Evolutionary conservation across 2,329 filamentous ascomycete species (phyloP).

Genomic region (Pseudovirgaria hyperparasitica): DNA sequence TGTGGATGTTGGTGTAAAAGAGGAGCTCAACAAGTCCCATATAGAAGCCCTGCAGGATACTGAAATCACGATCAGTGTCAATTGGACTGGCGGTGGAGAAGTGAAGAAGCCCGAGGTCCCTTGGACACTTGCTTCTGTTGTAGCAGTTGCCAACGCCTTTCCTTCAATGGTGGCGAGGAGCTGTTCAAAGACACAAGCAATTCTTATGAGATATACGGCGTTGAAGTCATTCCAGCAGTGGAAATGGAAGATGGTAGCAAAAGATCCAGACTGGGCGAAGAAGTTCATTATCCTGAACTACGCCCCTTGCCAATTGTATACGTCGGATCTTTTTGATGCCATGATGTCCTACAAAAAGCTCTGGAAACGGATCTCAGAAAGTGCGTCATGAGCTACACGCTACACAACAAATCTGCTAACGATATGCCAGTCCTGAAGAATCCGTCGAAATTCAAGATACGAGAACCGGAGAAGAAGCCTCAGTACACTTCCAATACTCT

Average conservation of each 20-base stretch:
- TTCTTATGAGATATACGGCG: conserved; percentile 18
- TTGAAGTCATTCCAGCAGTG: conserved; percentile 17
- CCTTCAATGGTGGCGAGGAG: conserved; percentile 20
- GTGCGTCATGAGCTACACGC: conserved; percentile 7
- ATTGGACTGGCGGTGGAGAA: conserved; percentile 20
- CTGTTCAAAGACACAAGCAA: conserved; percentile 16
- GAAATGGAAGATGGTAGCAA: conserved; percentile 13
- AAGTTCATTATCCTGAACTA: conserved; percentile 19
- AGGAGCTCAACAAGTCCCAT: conserved; percentile 12
- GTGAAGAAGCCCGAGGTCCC: conserved; percentile 18
- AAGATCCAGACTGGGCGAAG: conserved; percentile 11
- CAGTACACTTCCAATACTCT: conserved; percentile 4
- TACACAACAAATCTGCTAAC: conserved; percentile 4
- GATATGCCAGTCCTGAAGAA: conserved; percentile 8
- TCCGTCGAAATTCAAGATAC: conserved; percentile 11
- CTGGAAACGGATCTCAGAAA: conserved; percentile 18
- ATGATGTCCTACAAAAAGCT: conserved; percentile 21
- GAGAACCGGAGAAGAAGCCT: conserved; percentile 4
- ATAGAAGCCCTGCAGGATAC: conserved; percentile 14
- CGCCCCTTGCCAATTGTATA: conserved; percentile 19
- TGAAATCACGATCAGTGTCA: conserved; percentile 20
- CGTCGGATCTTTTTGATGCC: conserved; percentile 18
- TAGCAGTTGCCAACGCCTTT: conserved; percentile 20
- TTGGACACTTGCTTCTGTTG: conserved; percentile 18
- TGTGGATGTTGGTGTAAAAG: conserved; percentile 13